Base-by-base conservation (phyloP, 371 early-diverging fungal genomes). In the Mucor ambiguus region DNA sequence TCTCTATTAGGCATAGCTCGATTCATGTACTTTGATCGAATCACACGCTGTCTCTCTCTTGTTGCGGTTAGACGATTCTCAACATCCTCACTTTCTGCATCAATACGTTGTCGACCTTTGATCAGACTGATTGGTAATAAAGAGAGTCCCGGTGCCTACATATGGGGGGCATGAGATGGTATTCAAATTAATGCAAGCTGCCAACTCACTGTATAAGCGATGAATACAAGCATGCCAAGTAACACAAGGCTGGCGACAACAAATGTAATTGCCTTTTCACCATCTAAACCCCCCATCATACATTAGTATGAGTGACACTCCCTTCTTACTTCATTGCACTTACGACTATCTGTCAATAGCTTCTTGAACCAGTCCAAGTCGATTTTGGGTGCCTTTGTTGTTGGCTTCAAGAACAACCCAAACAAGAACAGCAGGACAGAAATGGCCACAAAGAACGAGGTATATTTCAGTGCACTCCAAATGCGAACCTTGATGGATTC, bases 281-380 rank as follows among this genome's bases (percentile, higher is more conserved):
- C 80, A 60, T 74, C 84, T 82, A 37, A 41, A 18, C n/a, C 32
- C 4, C 41, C 28, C 28, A 33, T 33, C 33, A 33, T 2, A 12
- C 12, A 28, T 28, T 4, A 24, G 52, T 52, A 20, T 10, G 9
- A 10, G 22, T 9, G 14, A 41, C 18, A 41, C 18, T 22, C 20
- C n/a, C 24, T 26, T 26, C 24, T 28, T 28, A 10, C 9, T 8
- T n/a, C n/a, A 29, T 20, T 30, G 32, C 1, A 56, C 77, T 74
- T 83, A 86, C 87, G 73, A 63, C 70, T 80, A 52, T 77, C 82
- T 30, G 72, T 63, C 18, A 85, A 56, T 24, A 87, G 58, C 16
- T 78, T 72, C 60, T 73, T 84, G 57, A 86, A 79, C 85, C 85
- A 87, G 59, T 84, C 87, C 37, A 86, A 66, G 69, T 86, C 83